These are phyloP conservation scores for Fusarium pseudonygamai DNA, from an alignment of 2,329 filamentous ascomycete genomes.

Conservation along the genomic window DNA sequence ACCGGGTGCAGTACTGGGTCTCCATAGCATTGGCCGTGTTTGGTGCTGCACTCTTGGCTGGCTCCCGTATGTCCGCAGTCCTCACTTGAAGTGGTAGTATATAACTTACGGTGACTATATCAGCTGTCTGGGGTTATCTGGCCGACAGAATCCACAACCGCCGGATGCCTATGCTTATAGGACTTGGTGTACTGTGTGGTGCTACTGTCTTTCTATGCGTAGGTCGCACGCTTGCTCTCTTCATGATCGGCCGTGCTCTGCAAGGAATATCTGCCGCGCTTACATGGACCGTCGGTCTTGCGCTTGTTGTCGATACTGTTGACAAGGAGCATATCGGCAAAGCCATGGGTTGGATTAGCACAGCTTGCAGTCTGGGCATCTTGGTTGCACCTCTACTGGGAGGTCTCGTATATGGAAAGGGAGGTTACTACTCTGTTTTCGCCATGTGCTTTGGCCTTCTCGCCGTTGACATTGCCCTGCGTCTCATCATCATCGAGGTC, in stretches of 20 bases:
- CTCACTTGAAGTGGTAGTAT: neutral
- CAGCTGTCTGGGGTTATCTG: conserved; percentile 50
- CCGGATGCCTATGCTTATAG: conserved; percentile 47
- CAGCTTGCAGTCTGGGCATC: conserved; percentile 47
- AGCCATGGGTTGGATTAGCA: conserved; percentile 49
- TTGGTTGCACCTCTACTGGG: conserved; percentile 47
- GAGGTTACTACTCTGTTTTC: conserved; percentile 49
- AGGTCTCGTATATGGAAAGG: conserved; percentile 47
- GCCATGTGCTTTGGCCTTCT: conserved; percentile 50
- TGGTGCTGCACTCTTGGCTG: conserved; percentile 44
- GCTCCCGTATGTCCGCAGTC: conserved; percentile 43
- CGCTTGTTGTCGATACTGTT: conserved; percentile 49
- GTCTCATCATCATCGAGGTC: conserved; percentile 47
- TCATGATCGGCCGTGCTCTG: conserved; percentile 46
- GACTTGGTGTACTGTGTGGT: conserved; percentile 44
- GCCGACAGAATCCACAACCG: conserved; percentile 48
- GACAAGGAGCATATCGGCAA: conserved; percentile 45
- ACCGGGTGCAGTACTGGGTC: conserved; percentile 49
- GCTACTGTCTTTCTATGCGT: conserved; percentile 48
- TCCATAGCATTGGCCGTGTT: conserved; percentile 49
- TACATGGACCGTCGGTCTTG: conserved; percentile 51
- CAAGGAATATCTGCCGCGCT: conserved; percentile 48
- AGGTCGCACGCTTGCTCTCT: conserved; percentile 44
- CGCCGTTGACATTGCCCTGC: conserved; percentile 46
- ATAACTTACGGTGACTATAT: neutral